Evolutionary conservation across 768 basidiomycete species (phyloP).

Genomic region (Coprinopsis marcescibilis): DNA sequence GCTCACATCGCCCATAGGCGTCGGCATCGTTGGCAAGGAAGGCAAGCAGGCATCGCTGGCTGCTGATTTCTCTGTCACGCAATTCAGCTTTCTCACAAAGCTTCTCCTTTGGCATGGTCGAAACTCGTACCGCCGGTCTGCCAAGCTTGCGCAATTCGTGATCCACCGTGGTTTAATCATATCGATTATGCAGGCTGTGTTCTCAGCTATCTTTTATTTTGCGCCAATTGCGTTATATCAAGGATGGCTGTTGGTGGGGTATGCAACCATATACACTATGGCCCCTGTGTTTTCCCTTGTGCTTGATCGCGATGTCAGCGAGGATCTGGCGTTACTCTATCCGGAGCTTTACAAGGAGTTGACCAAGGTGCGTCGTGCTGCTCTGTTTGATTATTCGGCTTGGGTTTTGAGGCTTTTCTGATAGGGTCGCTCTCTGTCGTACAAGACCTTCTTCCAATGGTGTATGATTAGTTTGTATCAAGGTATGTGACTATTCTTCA

Average conservation of each 20-base stretch:
- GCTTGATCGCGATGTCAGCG: constrained; percentile 90
- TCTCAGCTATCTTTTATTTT: constrained; percentile 89
- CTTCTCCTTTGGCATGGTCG: constrained; percentile 98
- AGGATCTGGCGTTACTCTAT: constrained; percentile 91
- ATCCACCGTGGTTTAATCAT: constrained; percentile 97
- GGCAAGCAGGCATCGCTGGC: constrained; percentile 99
- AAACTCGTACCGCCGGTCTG: constrained; percentile 96
- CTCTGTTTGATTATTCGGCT: background rate
- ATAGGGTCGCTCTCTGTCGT: constrained; percentile 89
- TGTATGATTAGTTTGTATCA: constrained; percentile 96
- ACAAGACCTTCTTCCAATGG: constrained; percentile 99
- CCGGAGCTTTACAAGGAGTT: constrained; percentile 98
- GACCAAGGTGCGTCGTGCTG: constrained; percentile 63
- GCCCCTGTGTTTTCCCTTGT: constrained; percentile 97
- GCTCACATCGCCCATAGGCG: constrained; percentile 49
- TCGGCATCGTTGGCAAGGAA: constrained; percentile 98
- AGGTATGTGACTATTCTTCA: constrained; percentile 41
- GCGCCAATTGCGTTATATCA: constrained; percentile 97
- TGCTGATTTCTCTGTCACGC: constrained; percentile 96
- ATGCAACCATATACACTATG: constrained; percentile 97
- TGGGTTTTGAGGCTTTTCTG: constrained; percentile 5
- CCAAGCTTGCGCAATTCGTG: constrained; percentile 97
- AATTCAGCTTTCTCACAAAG: constrained; percentile 94
- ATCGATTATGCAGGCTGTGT: constrained; percentile 96
- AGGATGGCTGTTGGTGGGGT: constrained; percentile 96